phyloP scores from a whole-genome alignment of 257 asterid genomes.

The Lavandula angustifolia region DNA sequence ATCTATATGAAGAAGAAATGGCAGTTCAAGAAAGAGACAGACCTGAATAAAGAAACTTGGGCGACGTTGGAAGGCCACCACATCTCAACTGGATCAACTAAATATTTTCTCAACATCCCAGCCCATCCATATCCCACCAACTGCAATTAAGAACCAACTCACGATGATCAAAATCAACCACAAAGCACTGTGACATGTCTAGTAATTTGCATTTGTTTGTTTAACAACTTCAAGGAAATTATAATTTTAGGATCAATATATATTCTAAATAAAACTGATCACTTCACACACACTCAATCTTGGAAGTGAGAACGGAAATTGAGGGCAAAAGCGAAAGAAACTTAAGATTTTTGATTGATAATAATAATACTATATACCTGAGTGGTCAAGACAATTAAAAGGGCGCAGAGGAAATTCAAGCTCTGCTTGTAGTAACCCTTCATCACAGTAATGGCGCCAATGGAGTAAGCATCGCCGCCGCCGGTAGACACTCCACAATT shows the following conservation, averaged over 20 bases:
- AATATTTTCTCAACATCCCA: slow-evolving; percentile 84
- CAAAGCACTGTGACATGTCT: too few species aligned
- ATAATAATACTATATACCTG: slow-evolving; percentile 51
- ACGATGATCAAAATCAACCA: slow-evolving; percentile 20
- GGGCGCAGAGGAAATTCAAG: slow-evolving; percentile 69
- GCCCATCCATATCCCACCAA: slow-evolving; percentile 99
- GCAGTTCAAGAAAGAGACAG: not conserved
- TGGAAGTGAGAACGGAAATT: too few species aligned
- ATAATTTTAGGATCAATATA: not conserved
- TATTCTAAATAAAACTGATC: not conserved
- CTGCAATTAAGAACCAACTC: slow-evolving; percentile 44
- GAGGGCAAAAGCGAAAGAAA: not conserved
- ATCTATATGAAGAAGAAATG: slow-evolving; percentile 9
- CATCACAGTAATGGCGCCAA: slow-evolving; percentile 99
- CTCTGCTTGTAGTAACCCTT: slow-evolving; percentile 88
- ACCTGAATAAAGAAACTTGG: slow-evolving; percentile 96
- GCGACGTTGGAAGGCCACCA: slow-evolving; percentile 99
- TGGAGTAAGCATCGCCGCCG: slow-evolving; percentile 97
- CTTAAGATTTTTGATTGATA: not conserved
- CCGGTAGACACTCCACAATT: slow-evolving; percentile 97
- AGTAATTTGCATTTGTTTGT: too few species aligned
- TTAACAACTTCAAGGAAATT: too few species aligned
- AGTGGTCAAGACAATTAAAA: slow-evolving; percentile 80
- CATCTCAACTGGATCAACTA: slow-evolving; percentile 97
- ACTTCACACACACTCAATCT: too few species aligned